These are phyloP conservation scores for Sporisorium graminicola DNA, from an alignment of 1,284 basidiomycete species.

Conservation along the genomic window DNA sequence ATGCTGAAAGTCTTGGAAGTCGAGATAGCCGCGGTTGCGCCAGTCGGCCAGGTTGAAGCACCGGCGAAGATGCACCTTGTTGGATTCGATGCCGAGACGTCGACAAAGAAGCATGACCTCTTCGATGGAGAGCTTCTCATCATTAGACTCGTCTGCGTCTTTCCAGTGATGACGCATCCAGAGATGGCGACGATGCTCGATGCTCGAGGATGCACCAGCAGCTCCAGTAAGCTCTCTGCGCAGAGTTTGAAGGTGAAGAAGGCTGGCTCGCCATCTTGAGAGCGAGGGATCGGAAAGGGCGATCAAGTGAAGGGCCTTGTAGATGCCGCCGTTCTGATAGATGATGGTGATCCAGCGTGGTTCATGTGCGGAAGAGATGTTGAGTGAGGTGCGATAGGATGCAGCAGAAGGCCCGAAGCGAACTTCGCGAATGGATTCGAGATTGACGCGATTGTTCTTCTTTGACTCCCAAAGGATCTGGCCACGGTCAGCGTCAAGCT, in stretches of 20 bases:
- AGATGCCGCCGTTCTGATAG: slow-evolving; percentile 81
- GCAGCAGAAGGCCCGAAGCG: slow-evolving; percentile 82
- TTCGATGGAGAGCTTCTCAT: slow-evolving; percentile 78
- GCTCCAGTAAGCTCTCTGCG: slow-evolving; percentile 58
- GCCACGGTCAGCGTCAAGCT: slow-evolving; percentile 82
- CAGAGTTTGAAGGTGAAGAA: slow-evolving; percentile 70
- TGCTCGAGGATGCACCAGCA: slow-evolving; percentile 56
- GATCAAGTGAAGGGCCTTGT: slow-evolving; percentile 92
- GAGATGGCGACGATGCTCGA: slow-evolving; percentile 77
- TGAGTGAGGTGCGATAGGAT: slow-evolving; percentile 83
- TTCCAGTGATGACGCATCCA: slow-evolving; percentile 89
- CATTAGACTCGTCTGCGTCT: slow-evolving; percentile 76
- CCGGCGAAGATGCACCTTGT: slow-evolving; percentile 75
- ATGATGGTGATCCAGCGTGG: slow-evolving; percentile 81
- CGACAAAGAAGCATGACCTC: slow-evolving; percentile 83
- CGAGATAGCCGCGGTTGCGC: slow-evolving; percentile 78
- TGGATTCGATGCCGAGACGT: slow-evolving; percentile 80
- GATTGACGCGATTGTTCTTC: slow-evolving; percentile 79
- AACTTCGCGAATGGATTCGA: slow-evolving; percentile 91
- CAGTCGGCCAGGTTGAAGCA: slow-evolving; percentile 84
- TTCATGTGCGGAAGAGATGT: slow-evolving; percentile 71
- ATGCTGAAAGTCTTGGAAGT: slow-evolving; percentile 84
- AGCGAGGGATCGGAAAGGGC: slow-evolving; percentile 80
- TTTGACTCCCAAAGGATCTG: slow-evolving; percentile 87
- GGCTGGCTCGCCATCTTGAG: slow-evolving; percentile 72